These are phyloP conservation scores for Dothidotthia symphoricarpi DNA, from an alignment of 2,329 filamentous ascomycete species.

Conservation along the genomic window DNA sequence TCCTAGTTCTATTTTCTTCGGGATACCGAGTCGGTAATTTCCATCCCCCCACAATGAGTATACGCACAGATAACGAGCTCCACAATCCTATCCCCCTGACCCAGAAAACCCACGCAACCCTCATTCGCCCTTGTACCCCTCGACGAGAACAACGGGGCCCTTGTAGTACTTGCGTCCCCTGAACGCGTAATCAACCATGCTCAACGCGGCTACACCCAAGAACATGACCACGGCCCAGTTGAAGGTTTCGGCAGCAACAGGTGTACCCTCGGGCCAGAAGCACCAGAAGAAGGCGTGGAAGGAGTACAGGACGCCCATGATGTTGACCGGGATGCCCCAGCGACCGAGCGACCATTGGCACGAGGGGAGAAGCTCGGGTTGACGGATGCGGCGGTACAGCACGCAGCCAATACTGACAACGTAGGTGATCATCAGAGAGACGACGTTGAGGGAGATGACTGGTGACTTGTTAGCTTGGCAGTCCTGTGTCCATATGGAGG, in stretches of 20 bases:
- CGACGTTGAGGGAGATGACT: conserved; percentile 43
- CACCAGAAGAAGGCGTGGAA: conserved; percentile 44
- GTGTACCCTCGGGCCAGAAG: conserved; percentile 41
- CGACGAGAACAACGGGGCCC: conserved; percentile 32
- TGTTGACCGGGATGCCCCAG: conserved; percentile 42
- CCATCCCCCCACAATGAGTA: too few relatives aligned
- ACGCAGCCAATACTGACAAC: conserved; percentile 44
- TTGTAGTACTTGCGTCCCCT: conserved; percentile 36
- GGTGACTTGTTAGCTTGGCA: conserved; percentile 5
- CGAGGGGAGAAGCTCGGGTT: conserved; percentile 39
- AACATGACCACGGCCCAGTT: conserved; percentile 43
- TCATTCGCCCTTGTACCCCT: conserved; percentile 25
- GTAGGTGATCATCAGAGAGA: conserved; percentile 44
- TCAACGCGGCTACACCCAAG: conserved; percentile 25
- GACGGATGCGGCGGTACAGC: conserved; percentile 40
- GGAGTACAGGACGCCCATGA: conserved; percentile 38
- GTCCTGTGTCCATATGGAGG: neutral
- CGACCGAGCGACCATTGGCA: conserved; percentile 43
- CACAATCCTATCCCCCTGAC: conserved; percentile 1
- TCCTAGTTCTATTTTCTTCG: conserved; percentile 7
- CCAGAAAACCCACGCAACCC: conserved; percentile 1
- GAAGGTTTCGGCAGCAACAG: conserved; percentile 26
- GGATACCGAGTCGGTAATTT: conserved; percentile 1
- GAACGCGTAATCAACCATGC: conserved; percentile 30
- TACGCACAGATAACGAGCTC: neutral